phyloP scores from a whole-genome alignment of 1,284 basidiomycete genomes.

The Schizopora paradoxa region DNA sequence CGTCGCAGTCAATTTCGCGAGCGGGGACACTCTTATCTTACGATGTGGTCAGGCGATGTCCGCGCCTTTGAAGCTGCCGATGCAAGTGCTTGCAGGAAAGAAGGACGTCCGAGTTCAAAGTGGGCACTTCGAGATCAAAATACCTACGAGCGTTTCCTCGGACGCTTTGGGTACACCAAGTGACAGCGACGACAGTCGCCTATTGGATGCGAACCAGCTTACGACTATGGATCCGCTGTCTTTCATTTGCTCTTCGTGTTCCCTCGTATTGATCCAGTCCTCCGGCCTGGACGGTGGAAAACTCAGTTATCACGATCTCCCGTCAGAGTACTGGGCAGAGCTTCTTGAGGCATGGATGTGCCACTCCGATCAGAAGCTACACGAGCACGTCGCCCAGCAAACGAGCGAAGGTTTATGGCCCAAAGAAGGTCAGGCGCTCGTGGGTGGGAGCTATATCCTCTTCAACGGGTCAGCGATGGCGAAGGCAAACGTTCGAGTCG shows the following conservation, averaged over 20 bases:
- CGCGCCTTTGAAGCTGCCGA: constrained; percentile 60
- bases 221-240: constrained; percentile 45
- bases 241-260: constrained; percentile 72
- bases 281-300: constrained; percentile 30
- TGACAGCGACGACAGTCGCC: constrained; percentile 34
- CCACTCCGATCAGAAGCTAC: constrained; percentile 81
- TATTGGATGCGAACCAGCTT: constrained; percentile 69
- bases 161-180: constrained; percentile 16
- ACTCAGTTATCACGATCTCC: constrained; percentile 71
- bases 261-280: constrained; percentile 60
- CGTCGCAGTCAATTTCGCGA: constrained; percentile 29
- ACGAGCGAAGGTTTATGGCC: constrained; percentile 80
- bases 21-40: constrained; percentile 52
- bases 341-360: constrained; percentile 98
- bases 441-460: constrained; percentile 82
- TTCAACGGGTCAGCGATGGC: constrained; percentile 61
- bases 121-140: constrained; percentile 69
- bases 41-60: constrained; percentile 53
- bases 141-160: constrained; percentile 28
- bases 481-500: constrained; percentile 46
- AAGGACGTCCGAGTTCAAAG: constrained; percentile 51
- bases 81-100: constrained; percentile 52
- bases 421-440: constrained; percentile 58
- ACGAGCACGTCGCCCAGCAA: constrained; percentile 61
- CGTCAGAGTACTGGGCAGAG: constrained; percentile 95